Base-by-base conservation (phyloP, 106 monocot genomes). In the Iris macrosiphon region DNA sequence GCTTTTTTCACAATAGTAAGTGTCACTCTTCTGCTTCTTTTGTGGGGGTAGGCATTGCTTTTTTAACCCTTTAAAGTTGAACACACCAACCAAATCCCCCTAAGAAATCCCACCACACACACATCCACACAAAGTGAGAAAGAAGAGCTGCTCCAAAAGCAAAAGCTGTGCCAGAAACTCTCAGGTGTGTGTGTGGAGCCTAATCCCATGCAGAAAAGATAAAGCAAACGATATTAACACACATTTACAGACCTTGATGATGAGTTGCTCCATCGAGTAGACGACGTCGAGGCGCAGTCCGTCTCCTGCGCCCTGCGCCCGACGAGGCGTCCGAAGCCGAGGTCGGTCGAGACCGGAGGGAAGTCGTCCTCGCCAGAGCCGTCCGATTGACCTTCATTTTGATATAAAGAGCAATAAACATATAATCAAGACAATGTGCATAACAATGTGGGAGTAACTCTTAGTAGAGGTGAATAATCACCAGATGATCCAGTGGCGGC, bases 231-330 rank as follows among this genome's bases (percentile, higher is more conserved):
- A n/a, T n/a, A n/a, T n/a, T n/a, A n/a, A n/a, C n/a, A n/a, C n/a
- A n/a, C n/a, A n/a, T n/a, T n/a, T n/a, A n/a, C n/a, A n/a, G n/a
- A 83, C 83, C 73, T 83, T 59, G 78, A 79, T 59, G 78, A 79
- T 14, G 79, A 71, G 63, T 75, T 79, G 54, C 63, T 84, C 79
- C 84, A 79, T 55, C 64, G 70, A 25, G 53, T 63, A 45, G 23
- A 40, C 8, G 48, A 43, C 45, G 63, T 52, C 14, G 40, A n/a
- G n/a, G n/a, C n/a, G n/a, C n/a, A n/a, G n/a, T n/a, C n/a, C 63
- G 16, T 44, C n/a, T n/a, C n/a, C n/a, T n/a, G n/a, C 31, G 44
- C 14, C 31, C 1, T n/a, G n/a, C n/a, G 54, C 76, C n/a, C n/a
- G 38, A 65, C 31, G 50, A 74, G 43, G 61, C 62, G 69, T 47